A percentile compares a stretch with the other conserved stretches of the same genome.
Conservation (phyloP, 1,284 basidiomycete genomes). For the Microbotryomycetes sp. region DNA sequence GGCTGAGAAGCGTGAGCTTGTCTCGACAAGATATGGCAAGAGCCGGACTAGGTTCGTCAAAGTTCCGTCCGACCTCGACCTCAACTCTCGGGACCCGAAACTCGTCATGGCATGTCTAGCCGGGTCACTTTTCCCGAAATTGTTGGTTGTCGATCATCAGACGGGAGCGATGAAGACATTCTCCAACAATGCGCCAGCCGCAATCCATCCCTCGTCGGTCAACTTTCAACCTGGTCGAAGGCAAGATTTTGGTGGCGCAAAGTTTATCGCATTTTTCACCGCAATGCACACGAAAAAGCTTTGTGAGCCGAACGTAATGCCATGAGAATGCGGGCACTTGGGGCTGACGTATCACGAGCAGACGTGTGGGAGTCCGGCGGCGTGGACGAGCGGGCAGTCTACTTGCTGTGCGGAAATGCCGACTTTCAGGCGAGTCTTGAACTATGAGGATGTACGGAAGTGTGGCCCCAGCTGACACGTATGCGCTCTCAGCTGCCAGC, state of each 20-base stretch:
- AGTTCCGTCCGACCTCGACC: conserved; percentile 65
- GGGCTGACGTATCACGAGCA: too few relatives aligned
- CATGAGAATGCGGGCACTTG: not conserved
- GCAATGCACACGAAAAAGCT: conserved; percentile 87
- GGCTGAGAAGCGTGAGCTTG: conserved; percentile 62
- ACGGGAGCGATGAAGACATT: conserved; percentile 65
- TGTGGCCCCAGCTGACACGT: not conserved
- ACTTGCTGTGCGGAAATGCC: conserved; percentile 82
- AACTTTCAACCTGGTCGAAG: conserved; percentile 60
- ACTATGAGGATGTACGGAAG: not conserved
- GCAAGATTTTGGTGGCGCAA: conserved; percentile 59
- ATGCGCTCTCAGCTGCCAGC: conserved; percentile 54
- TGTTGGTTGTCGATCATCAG: conserved; percentile 61
- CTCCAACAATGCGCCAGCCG: conserved; percentile 72
- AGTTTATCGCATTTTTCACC: conserved; percentile 78
- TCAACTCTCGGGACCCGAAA: conserved; percentile 54
- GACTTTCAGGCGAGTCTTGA: conserved; percentile 58
- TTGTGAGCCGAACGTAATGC: conserved; percentile 41
- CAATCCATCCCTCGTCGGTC: conserved; percentile 88
- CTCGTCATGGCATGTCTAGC: conserved; percentile 76
- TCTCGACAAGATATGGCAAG: conserved; percentile 57
- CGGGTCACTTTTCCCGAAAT: conserved; percentile 86
- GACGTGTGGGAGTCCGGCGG: conserved; percentile 94
- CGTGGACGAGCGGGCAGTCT: conserved; percentile 72
- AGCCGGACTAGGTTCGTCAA: conserved; percentile 60